Evolutionary conservation across 1,284 basidiomycete species (phyloP).

Genomic region (Tilletia horrida): DNA sequence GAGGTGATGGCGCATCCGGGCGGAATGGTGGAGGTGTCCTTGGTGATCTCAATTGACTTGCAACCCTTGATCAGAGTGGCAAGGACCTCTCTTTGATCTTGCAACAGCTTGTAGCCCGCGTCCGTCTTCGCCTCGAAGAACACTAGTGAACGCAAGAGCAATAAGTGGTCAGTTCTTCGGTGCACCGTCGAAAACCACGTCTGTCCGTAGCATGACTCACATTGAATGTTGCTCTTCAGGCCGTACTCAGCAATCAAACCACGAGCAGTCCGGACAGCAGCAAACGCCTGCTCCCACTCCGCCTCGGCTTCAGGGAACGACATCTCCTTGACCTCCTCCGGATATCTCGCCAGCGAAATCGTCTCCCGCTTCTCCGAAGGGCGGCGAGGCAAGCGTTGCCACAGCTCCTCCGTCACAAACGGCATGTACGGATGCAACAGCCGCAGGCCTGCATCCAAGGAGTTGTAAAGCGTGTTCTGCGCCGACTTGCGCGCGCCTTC

Average conservation of each 20-base stretch:
- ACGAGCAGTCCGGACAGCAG: conserved; percentile 72
- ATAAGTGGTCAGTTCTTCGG: too few relatives aligned
- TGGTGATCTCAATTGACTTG: conserved; percentile 67
- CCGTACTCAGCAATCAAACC: conserved; percentile 88
- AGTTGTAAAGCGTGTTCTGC: conserved; percentile 93
- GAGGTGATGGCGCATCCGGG: conserved; percentile 80
- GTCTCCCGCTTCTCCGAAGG: conserved; percentile 76
- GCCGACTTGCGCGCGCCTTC: conserved; percentile 74
- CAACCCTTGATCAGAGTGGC: conserved; percentile 83
- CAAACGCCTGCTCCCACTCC: conserved; percentile 78
- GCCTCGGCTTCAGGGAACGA: conserved; percentile 29
- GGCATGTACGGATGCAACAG: conserved; percentile 99
- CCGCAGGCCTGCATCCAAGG: conserved; percentile 82
- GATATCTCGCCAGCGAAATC: conserved; percentile 85
- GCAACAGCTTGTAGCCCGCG: conserved; percentile 58
- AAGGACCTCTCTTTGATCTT: conserved; percentile 72
- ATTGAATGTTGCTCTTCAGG: conserved; percentile 79
- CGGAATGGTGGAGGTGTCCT: conserved; percentile 62
- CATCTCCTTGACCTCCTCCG: conserved; percentile 59
- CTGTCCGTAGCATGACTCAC: conserved; percentile 63
- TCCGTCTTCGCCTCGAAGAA: conserved; percentile 71
- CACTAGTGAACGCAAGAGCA: conserved; percentile 59
- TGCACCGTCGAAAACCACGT: too few relatives aligned
- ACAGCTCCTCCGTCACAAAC: conserved; percentile 95
- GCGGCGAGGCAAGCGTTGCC: conserved; percentile 88